Percentiles rank a stretch among this genome's conserved stretches.
These are phyloP conservation scores for Trifolium pratense DNA, from an alignment of 306 rosid genomes.

Conservation along the genomic window DNA sequence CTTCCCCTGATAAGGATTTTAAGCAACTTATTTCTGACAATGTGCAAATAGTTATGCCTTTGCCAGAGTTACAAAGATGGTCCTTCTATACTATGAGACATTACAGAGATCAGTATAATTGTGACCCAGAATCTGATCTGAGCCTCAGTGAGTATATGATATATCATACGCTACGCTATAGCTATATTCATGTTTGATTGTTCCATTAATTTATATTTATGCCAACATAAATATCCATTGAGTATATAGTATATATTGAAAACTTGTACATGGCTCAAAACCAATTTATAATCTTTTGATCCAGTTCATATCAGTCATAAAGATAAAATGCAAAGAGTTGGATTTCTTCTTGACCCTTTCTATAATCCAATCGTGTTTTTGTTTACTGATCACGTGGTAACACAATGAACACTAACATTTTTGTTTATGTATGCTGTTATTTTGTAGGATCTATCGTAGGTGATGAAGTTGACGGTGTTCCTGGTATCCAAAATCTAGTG, in stretches of 20 bases:
- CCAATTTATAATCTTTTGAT: constrained; percentile 5
- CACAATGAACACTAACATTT: constrained; percentile 32
- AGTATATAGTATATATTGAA: constrained; percentile 1
- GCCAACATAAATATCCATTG: constrained; percentile 11
- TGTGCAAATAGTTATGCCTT: constrained; percentile 89
- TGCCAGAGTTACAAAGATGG: constrained; percentile 83
- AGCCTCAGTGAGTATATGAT: constrained; percentile 75
- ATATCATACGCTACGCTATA: constrained; percentile 18
- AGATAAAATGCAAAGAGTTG: neutral
- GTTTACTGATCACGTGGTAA: neutral
- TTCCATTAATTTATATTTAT: neutral
- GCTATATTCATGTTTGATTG: constrained; percentile 24
- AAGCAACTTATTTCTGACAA: constrained; percentile 92
- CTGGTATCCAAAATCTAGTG: constrained; percentile 87
- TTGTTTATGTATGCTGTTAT: constrained; percentile 29
- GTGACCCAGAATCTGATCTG: constrained; percentile 83
- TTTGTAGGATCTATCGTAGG: constrained; percentile 82
- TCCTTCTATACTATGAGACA: constrained; percentile 87
- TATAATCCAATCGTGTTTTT: neutral
- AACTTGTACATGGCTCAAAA: neutral
- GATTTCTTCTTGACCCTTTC: neutral
- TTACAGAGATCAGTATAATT: constrained; percentile 78
- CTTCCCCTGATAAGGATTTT: constrained; percentile 98
- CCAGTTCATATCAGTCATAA: neutral
- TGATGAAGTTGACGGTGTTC: constrained; percentile 90